Evolutionary conservation across 1,284 basidiomycete genomes (phyloP).

Genomic region (Rhodotorula sp.): DNA sequence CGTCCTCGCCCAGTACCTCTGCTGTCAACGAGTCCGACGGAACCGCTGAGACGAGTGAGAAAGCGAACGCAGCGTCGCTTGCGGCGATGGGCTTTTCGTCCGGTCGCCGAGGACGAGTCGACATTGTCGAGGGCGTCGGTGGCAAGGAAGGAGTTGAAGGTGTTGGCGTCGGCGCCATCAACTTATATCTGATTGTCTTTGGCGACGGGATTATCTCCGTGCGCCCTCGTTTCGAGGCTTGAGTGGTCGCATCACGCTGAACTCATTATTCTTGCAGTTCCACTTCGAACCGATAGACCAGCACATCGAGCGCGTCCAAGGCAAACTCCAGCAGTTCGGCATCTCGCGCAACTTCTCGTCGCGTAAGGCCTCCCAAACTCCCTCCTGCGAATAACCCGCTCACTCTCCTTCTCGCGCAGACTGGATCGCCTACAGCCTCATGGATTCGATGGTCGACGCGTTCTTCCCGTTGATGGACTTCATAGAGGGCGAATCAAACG

Average conservation of each 20-base stretch:
- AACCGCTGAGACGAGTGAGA: conserved; percentile 17
- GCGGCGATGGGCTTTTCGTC: conserved; percentile 3
- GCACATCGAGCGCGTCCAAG: conserved; percentile 75
- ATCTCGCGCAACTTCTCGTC: conserved; percentile 60
- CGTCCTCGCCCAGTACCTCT: conserved; percentile 6
- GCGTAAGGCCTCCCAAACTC: conserved; percentile 53
- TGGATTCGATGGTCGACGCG: conserved; percentile 91
- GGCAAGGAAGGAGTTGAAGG: conserved; percentile 60
- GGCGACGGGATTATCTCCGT: conserved; percentile 84
- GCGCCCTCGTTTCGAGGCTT: conserved; percentile 47
- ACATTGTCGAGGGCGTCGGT: conserved; percentile 58
- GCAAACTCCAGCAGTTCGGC: conserved; percentile 60
- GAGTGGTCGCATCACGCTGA: too few relatives aligned
- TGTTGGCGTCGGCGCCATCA: conserved; percentile 69
- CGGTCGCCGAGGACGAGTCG: conserved; percentile 50
- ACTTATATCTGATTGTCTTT: conserved; percentile 86
- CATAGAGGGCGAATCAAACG: conserved; percentile 76
- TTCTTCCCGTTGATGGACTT: conserved; percentile 85
- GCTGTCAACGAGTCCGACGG: neutral
- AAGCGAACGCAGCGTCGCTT: conserved; percentile 8
- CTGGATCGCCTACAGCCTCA: conserved; percentile 90
- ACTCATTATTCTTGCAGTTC: conserved; percentile 58
- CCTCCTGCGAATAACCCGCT: neutral
- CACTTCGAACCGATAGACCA: conserved; percentile 89
- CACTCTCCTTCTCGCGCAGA: conserved; percentile 55